Percentiles rank a stretch among this genome's conserved stretches.
These are phyloP conservation scores for Selenicereus undatus DNA, from an alignment of 148 eudicot genomes.

Conservation along the genomic window DNA sequence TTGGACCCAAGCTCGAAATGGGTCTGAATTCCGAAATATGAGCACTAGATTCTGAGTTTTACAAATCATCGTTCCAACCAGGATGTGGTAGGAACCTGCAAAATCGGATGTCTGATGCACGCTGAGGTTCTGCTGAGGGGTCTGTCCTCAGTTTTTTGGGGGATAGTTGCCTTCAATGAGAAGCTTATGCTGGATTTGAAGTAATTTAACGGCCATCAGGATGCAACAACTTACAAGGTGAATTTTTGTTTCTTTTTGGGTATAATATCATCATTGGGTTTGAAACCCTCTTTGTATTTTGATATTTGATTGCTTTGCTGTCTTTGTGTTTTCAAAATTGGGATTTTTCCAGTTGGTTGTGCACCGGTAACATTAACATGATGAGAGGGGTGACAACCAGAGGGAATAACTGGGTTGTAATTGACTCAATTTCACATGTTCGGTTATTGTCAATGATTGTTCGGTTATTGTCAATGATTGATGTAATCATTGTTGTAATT, in stretches of 20 bases:
- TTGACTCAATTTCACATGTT: background rate
- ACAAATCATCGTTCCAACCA: background rate
- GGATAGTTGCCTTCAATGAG: background rate
- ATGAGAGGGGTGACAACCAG: background rate
- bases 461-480: background rate
- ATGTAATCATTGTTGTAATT: constrained; percentile 1
- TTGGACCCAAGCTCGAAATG: background rate
- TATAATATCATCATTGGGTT: background rate
- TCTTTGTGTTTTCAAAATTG: background rate
- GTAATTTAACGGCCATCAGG: background rate
- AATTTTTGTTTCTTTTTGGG: too few species aligned
- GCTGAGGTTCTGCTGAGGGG: background rate
- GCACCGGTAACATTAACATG: background rate
- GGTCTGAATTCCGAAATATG: background rate
- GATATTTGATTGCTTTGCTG: constrained; percentile 5
- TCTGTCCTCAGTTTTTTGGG: background rate
- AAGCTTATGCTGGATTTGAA: background rate
- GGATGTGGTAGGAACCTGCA: background rate
- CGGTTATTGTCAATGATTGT: too few species aligned
- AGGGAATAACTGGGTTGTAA: constrained; percentile 3
- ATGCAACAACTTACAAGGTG: too few species aligned
- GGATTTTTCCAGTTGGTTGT: background rate
- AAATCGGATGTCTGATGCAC: background rate
- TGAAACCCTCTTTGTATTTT: background rate
- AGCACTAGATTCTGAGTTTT: background rate